Percentiles rank a stretch among this genome's conserved stretches.
These are phyloP conservation scores for Irpex sp. DNA, from an alignment of 1,284 basidiomycete species.

Conservation along the genomic window DNA sequence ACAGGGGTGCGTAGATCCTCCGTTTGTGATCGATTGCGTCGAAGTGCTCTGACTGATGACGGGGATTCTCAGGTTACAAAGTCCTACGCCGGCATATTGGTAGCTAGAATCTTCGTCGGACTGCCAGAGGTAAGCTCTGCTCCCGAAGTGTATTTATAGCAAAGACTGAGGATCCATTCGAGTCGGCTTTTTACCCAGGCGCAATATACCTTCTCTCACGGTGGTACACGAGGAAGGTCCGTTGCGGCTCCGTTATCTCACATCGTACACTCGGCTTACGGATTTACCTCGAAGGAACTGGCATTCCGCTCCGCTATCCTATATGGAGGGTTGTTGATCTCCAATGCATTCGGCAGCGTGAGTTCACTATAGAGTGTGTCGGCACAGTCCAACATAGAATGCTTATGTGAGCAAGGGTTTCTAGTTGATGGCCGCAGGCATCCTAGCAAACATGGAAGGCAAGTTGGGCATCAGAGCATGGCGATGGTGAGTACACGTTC, in stretches of 20 bases:
- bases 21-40: background rate
- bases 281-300: constrained; percentile 53
- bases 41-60: background rate
- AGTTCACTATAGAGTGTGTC: constrained; percentile 27
- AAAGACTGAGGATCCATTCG: background rate
- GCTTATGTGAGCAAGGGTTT: background rate
- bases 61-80: constrained; percentile 51
- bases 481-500: constrained; percentile 58
- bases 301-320: constrained; percentile 78
- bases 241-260: background rate
- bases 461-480: constrained; percentile 74
- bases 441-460: constrained; percentile 77
- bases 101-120: constrained; percentile 69
- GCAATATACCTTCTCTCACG: constrained; percentile 68
- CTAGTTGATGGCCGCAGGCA: constrained; percentile 75
- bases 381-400: background rate
- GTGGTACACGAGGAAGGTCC: constrained; percentile 74
- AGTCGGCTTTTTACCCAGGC: constrained; percentile 74
- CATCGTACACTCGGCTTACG: background rate
- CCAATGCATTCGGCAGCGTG: constrained; percentile 82
- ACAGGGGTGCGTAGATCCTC: constrained; percentile 54
- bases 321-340: constrained; percentile 75
- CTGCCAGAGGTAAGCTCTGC: constrained; percentile 56
- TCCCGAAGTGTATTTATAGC: background rate
- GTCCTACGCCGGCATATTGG: constrained; percentile 64